Evolutionary conservation across 1,284 basidiomycete species (phyloP).

Genomic region (Leccinum griseonigrum): DNA sequence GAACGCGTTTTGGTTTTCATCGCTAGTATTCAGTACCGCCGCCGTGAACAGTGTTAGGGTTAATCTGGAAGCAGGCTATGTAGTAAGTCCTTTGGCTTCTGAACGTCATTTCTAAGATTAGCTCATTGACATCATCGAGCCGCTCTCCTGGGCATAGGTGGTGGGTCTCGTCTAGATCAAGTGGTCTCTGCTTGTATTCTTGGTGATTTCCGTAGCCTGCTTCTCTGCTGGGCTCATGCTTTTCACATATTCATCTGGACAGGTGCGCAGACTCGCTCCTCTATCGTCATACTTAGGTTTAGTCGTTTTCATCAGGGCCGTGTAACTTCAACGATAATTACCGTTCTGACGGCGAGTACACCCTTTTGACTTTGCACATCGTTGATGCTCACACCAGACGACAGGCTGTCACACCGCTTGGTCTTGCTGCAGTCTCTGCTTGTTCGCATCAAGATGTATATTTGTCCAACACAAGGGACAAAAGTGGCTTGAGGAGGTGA

Average conservation of each 20-base stretch:
- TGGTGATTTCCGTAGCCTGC: constrained; percentile 56
- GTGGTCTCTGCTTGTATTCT: constrained; percentile 52
- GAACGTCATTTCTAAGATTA: not conserved
- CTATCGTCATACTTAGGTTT: constrained; percentile 21
- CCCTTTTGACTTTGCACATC: not conserved
- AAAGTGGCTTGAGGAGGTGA: constrained; percentile 73
- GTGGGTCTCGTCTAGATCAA: constrained; percentile 58
- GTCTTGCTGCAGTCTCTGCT: constrained; percentile 67
- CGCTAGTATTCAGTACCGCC: constrained; percentile 59
- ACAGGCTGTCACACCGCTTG: constrained; percentile 61
- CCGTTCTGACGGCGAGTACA: constrained; percentile 61
- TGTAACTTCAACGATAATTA: constrained; percentile 65
- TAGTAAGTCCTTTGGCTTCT: constrained; percentile 42
- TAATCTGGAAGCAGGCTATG: constrained; percentile 61
- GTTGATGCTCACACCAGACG: constrained; percentile 11
- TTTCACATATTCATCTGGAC: constrained; percentile 49
- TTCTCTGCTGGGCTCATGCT: constrained; percentile 56
- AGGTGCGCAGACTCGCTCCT: constrained; percentile 35
- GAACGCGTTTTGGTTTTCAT: constrained; percentile 62
- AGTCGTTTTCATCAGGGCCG: constrained; percentile 39
- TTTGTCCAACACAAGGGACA: constrained; percentile 66
- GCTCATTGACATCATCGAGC: constrained; percentile 36
- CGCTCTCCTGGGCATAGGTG: constrained; percentile 57
- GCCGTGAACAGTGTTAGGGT: constrained; percentile 55
- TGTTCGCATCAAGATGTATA: constrained; percentile 74